A percentile compares a stretch with the other conserved stretches of the same genome.
Evolutionary conservation across 75 land plant species (phyloP).

Genomic region (Azolla pinnata): DNA sequence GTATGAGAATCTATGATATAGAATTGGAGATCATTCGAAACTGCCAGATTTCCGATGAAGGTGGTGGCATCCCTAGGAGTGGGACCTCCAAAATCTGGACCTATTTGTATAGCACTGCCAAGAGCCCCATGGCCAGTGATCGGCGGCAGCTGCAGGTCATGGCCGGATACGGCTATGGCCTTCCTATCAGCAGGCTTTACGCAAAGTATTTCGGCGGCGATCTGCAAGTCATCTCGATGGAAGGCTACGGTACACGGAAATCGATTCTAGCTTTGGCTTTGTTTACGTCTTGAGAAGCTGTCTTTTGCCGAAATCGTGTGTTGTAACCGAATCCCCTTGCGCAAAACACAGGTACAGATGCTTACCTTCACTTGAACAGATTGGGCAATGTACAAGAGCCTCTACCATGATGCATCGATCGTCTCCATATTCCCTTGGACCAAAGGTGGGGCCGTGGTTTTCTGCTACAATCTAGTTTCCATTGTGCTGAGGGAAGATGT

Average conservation of each 20-base stretch:
- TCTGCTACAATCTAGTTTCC: too few relatives aligned
- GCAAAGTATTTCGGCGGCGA: slow-evolving; percentile 97
- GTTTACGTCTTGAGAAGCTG: not conserved
- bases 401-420: slow-evolving; percentile 28
- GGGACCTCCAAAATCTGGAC: slow-evolving; percentile 88
- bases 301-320: not conserved
- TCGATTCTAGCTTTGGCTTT: too few relatives aligned
- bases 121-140: slow-evolving; percentile 41
- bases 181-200: slow-evolving; percentile 87
- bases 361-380: slow-evolving; percentile 85
- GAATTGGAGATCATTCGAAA: too few relatives aligned
- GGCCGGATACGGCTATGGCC: slow-evolving; percentile 94
- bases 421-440: not conserved
- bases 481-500: too few relatives aligned
- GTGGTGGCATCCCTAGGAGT: slow-evolving; percentile 92
- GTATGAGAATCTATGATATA: too few relatives aligned
- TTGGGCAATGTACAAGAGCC: slow-evolving; percentile 93
- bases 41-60: slow-evolving; percentile 84
- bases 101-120: slow-evolving; percentile 85
- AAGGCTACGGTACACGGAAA: slow-evolving; percentile 97
- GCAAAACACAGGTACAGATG: slow-evolving; percentile 99
- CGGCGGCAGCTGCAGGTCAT: slow-evolving; percentile 31
- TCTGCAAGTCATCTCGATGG: slow-evolving; percentile 88
- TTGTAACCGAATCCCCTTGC: not conserved
- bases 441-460: too few relatives aligned